A percentile compares a stretch with the other conserved stretches of the same genome.
Evolutionary conservation across 1,284 basidiomycete genomes (phyloP).

Genomic region (Ganoderma sp.): DNA sequence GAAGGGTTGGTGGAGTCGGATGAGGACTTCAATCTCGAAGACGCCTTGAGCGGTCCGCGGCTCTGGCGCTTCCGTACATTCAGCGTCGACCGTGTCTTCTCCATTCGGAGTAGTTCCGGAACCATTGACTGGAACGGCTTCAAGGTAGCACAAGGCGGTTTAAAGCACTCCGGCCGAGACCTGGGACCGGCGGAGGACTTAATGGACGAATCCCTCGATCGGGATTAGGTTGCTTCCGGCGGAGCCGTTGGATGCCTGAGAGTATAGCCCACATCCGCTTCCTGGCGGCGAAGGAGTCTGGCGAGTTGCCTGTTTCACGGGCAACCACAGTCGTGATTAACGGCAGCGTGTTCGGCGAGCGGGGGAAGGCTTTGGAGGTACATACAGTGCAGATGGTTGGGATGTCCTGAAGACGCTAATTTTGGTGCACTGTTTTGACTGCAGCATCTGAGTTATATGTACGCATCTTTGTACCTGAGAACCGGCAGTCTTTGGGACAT

Average conservation of each 20-base stretch:
- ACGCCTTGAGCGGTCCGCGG: slow-evolving; percentile 50
- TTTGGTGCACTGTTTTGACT: slow-evolving; percentile 72
- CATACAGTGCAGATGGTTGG: slow-evolving; percentile 56
- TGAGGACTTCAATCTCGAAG: background rate
- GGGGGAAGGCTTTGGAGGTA: slow-evolving; percentile 26
- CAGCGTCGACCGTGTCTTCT: slow-evolving; percentile 43
- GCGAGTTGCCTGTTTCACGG: slow-evolving; percentile 47
- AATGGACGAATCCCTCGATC: slow-evolving; percentile 75
- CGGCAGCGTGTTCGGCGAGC: slow-evolving; percentile 31
- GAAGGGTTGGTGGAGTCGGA: slow-evolving; percentile 11
- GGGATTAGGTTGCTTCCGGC: slow-evolving; percentile 52
- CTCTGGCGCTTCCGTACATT: slow-evolving; percentile 47
- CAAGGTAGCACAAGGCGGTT: slow-evolving; percentile 79
- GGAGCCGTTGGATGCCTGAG: slow-evolving; percentile 29
- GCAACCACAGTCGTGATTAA: slow-evolving; percentile 57
- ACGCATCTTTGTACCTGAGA: slow-evolving; percentile 9
- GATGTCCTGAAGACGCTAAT: slow-evolving; percentile 76
- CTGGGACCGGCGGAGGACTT: slow-evolving; percentile 75
- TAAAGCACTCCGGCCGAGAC: slow-evolving; percentile 78
- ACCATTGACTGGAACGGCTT: slow-evolving; percentile 70
- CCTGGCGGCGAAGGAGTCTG: slow-evolving; percentile 40
- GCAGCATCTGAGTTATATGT: slow-evolving; percentile 64
- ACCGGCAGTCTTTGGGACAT: slow-evolving; percentile 26
- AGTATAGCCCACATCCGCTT: slow-evolving; percentile 29
- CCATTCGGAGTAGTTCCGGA: slow-evolving; percentile 60